phyloP scores from a whole-genome alignment of 106 monocot genomes.

The Dendrobium huoshanense region DNA sequence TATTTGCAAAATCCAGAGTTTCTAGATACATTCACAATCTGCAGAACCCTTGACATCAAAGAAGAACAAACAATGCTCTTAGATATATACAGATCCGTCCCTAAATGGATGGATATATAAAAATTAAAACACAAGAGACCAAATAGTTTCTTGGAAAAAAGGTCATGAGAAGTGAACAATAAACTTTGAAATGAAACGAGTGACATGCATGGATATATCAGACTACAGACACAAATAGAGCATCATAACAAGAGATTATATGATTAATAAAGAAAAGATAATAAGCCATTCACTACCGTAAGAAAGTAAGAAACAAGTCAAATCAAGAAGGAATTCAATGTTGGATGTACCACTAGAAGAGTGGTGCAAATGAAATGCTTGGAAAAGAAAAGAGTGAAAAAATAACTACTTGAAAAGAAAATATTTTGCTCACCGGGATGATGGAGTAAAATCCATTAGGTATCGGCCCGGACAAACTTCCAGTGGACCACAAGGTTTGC shows the following conservation, averaged over 20 bases:
- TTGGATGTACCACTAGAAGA: not conserved
- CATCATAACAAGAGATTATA: not conserved
- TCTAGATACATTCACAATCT: not conserved
- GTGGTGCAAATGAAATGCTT: not conserved
- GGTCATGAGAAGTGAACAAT: not conserved
- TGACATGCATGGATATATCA: not conserved
- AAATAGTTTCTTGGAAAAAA: not conserved
- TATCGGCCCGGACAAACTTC: conserved; percentile 57
- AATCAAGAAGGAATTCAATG: not conserved
- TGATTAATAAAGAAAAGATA: not conserved
- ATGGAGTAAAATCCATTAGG: conserved; percentile 94
- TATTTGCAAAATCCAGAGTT: not conserved
- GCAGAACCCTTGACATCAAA: not conserved
- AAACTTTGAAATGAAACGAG: not conserved
- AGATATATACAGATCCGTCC: not conserved
- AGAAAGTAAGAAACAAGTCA: not conserved
- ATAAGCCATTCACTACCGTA: not conserved
- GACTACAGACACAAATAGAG: not conserved
- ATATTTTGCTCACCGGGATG: conserved; percentile 61
- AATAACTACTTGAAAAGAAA: not conserved
- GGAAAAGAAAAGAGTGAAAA: not conserved
- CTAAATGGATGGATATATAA: not conserved
- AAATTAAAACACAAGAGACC: not conserved
- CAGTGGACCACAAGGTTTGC: conserved; percentile 82
- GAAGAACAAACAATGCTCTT: not conserved